Evolutionary conservation across 2,329 filamentous ascomycete species (phyloP).

Genomic region (Albophoma yamanashiensis): DNA sequence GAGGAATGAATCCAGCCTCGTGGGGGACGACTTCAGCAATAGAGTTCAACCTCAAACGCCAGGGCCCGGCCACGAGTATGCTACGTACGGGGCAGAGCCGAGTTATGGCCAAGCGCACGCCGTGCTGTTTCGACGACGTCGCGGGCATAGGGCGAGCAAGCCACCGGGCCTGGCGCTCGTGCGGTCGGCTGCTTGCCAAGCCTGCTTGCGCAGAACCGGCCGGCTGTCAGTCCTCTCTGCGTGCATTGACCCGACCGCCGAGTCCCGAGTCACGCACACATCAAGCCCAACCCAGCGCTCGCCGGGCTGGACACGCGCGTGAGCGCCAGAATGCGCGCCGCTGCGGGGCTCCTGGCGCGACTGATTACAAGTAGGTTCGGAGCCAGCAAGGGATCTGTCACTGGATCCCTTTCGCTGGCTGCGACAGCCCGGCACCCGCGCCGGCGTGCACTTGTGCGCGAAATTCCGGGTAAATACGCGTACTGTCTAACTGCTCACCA

Average conservation of each 20-base stretch:
- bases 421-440: background rate
- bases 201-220: background rate
- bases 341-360: background rate
- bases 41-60: background rate
- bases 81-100: background rate
- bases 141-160: background rate
- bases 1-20: too few relatives aligned
- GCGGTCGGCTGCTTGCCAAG: too few relatives aligned
- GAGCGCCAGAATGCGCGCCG: background rate
- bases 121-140: background rate
- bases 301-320: background rate
- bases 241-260: background rate
- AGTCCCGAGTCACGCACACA: background rate
- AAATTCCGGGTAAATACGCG: background rate
- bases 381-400: background rate
- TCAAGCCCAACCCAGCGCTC: background rate
- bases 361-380: background rate
- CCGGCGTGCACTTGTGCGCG: background rate
- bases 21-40: background rate
- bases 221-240: background rate
- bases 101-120: background rate
- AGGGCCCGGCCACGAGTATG: too few relatives aligned
- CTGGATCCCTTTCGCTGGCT: background rate
- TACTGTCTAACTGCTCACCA: too few relatives aligned
- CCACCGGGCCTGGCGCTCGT: too few relatives aligned